Evolutionary conservation across 2,329 filamentous ascomycete species (phyloP).

Genomic region (Neocucurbitaria cava): DNA sequence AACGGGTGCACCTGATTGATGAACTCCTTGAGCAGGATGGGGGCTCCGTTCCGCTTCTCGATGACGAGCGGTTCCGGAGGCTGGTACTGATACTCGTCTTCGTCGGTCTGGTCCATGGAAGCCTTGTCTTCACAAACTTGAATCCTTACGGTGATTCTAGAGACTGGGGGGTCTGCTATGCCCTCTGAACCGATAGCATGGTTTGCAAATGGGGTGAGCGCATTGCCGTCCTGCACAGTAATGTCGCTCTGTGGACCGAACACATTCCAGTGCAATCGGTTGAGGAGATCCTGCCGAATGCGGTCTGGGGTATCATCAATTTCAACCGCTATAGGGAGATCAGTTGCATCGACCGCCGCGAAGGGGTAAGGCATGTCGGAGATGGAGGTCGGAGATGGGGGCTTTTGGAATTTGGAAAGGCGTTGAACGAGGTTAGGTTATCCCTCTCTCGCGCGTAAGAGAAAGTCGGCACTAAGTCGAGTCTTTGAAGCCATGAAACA

Average conservation of each 20-base stretch:
- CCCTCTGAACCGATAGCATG: conserved; percentile 9
- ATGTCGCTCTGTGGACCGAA: conserved; percentile 4
- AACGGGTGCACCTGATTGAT: conserved; percentile 7
- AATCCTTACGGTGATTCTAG: conserved; percentile 2
- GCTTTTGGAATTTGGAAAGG: too few relatives aligned
- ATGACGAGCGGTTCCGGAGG: conserved; percentile 13
- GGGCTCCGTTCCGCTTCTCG: conserved; percentile 8
- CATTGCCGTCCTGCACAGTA: conserved; percentile 2
- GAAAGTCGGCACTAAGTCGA: too few relatives aligned
- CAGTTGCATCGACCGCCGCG: too few relatives aligned
- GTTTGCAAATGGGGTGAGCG: conserved; percentile 4
- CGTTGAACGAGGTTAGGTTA: too few relatives aligned
- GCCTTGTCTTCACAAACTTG: neutral
- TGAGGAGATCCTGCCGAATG: conserved; percentile 13
- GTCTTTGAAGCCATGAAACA: too few relatives aligned
- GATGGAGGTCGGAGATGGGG: too few relatives aligned
- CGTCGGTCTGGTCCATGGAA: conserved; percentile 5
- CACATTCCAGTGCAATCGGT: conserved; percentile 13
- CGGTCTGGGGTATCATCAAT: neutral
- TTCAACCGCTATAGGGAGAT: too few relatives aligned
- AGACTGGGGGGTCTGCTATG: conserved; percentile 9
- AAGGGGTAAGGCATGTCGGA: too few relatives aligned
- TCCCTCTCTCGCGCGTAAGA: too few relatives aligned
- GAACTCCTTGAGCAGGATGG: conserved; percentile 13
- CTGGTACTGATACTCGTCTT: conserved; percentile 10